phyloP scores from a whole-genome alignment of 208 protist species.

The Phytomonas sp. region DNA sequence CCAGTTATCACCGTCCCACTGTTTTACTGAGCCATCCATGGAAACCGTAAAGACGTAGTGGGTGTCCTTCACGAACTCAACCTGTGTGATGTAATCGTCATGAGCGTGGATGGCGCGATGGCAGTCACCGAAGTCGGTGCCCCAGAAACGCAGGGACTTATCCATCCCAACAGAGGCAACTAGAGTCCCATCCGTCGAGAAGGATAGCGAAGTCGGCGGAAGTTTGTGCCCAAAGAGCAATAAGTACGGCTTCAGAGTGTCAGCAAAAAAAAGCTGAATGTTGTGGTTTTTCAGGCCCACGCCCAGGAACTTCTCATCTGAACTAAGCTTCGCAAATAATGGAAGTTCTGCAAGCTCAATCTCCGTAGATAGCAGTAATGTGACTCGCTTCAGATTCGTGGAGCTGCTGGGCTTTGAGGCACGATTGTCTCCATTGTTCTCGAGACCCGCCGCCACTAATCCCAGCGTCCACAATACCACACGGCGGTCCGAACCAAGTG shows the following conservation, averaged over 20 bases:
- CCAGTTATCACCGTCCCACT: constrained; percentile 98
- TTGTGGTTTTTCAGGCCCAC: constrained; percentile 96
- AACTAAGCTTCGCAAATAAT: constrained; percentile 72
- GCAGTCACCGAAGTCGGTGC: constrained; percentile 96
- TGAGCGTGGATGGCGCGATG: constrained; percentile 97
- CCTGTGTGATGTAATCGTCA: constrained; percentile 92
- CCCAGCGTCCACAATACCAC: constrained; percentile 76
- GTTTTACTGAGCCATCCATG: constrained; percentile 94
- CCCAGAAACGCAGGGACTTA: constrained; percentile 99
- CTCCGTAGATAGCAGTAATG: constrained; percentile 22
- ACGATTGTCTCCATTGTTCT: constrained; percentile 1
- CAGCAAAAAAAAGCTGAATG: constrained; percentile 96
- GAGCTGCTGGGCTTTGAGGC: constrained; percentile 8
- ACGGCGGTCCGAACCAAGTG: constrained; percentile 74
- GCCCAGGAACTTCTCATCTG: constrained; percentile 84
- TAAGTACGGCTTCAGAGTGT: constrained; percentile 97
- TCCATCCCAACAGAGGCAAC: constrained; percentile 96
- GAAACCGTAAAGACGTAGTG: constrained; percentile 96
- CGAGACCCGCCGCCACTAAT: constrained; percentile 23
- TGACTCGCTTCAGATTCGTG: not conserved
- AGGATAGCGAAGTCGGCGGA: constrained; percentile 90
- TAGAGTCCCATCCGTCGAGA: constrained; percentile 91
- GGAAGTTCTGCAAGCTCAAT: constrained; percentile 94
- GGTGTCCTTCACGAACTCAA: constrained; percentile 94
- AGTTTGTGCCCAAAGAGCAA: constrained; percentile 98